Conservation (phyloP, 1,139 yeast species). For the Maudiozyma humilis region DNA sequence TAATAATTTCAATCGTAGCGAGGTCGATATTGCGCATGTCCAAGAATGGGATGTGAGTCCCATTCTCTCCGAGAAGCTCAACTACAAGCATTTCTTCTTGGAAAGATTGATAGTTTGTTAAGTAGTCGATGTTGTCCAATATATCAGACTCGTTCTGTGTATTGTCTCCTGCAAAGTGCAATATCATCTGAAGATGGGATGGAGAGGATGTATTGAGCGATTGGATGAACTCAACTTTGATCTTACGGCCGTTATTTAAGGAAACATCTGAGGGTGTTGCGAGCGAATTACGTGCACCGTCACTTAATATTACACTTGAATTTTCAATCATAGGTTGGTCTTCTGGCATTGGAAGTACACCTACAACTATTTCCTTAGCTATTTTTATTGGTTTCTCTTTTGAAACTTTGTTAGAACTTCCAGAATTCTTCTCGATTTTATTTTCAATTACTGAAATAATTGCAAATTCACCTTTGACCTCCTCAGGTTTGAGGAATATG, state of each 20-base stretch:
- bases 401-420: neutral
- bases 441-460: constrained; percentile 53
- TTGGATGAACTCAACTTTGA: constrained; percentile 15
- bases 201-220: neutral
- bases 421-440: constrained; percentile 33
- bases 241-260: constrained; percentile 16
- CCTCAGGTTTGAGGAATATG: constrained; percentile 9
- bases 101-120: constrained; percentile 3
- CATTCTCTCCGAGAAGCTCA: neutral
- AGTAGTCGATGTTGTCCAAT: neutral
- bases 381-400: neutral
- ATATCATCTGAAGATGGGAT: neutral
- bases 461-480: constrained; percentile 34
- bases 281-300: constrained; percentile 45
- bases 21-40: neutral
- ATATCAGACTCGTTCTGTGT: neutral
- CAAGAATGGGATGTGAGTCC: constrained; percentile 1
- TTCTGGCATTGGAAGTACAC: constrained; percentile 8
- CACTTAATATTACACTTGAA: constrained; percentile 59
- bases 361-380: constrained; percentile 44
- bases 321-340: too few species aligned
- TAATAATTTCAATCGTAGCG: neutral
- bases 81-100: neutral
- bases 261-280: constrained; percentile 35
- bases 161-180: neutral